These are phyloP conservation scores for Martensiomyces pterosporus DNA, from an alignment of 192 early-diverging fungal species.

Conservation along the genomic window DNA sequence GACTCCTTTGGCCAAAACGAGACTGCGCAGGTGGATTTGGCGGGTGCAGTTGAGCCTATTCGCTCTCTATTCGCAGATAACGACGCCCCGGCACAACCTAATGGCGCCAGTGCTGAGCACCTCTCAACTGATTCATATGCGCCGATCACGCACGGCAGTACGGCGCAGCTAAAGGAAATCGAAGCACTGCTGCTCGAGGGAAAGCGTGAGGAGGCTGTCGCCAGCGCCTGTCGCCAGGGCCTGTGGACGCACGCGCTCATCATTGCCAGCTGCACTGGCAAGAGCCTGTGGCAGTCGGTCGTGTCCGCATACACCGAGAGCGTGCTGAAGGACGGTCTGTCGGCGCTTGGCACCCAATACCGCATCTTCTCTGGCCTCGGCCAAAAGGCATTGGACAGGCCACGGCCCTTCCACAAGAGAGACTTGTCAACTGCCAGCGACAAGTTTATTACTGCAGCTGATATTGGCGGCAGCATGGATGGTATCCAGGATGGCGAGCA, in stretches of 20 bases:
- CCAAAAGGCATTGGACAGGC: slow-evolving; percentile 30
- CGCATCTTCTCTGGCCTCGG: slow-evolving; percentile 64
- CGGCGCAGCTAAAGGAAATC: slow-evolving; percentile 21
- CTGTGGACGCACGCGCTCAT: slow-evolving; percentile 91
- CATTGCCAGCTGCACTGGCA: slow-evolving; percentile 81
- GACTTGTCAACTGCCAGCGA: neutral
- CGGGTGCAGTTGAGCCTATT: slow-evolving; percentile 47
- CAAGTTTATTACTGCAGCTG: slow-evolving; percentile 30
- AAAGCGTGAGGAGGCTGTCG: slow-evolving; percentile 40
- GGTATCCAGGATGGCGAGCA: neutral
- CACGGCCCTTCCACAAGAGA: neutral
- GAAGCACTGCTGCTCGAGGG: slow-evolving; percentile 41
- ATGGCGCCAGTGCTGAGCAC: too few species aligned
- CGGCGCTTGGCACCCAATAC: slow-evolving; percentile 61
- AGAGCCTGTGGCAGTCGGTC: slow-evolving; percentile 77
- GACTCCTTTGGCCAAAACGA: slow-evolving; percentile 18
- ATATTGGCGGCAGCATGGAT: slow-evolving; percentile 9
- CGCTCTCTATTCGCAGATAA: slow-evolving; percentile 53
- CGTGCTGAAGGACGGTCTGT: slow-evolving; percentile 40
- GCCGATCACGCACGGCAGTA: slow-evolving; percentile 15
- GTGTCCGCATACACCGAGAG: slow-evolving; percentile 64
- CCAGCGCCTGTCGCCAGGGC: slow-evolving; percentile 41
- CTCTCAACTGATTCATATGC: neutral
- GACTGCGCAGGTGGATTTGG: slow-evolving; percentile 5
- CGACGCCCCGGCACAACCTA: too few species aligned